Base-by-base conservation (phyloP, 352 stramenopile species). In the Phytopythium mirpurense region DNA sequence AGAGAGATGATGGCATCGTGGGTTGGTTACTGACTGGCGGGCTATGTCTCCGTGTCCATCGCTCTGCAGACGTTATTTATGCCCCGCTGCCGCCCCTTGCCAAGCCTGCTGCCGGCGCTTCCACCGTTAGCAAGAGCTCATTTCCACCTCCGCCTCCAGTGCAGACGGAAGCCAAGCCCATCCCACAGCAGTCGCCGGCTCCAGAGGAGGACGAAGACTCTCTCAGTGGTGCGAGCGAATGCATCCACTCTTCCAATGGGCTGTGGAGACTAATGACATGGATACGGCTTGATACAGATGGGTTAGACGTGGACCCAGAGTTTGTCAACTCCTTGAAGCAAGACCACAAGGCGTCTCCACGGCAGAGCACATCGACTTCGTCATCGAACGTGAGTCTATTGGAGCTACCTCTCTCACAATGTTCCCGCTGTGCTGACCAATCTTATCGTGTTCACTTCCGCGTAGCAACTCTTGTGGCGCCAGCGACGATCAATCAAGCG, bases 51-150 rank as follows among this genome's bases (percentile, higher is more conserved):
- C n/a, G n/a, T n/a, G n/a, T n/a, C n/a, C n/a, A n/a, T n/a, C n/a
- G n/a, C n/a, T 5, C 1, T 56, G 26, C 57, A 86, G 74, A 81
- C 51, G 61, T 83, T 74, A 83, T 86, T 79, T 79, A 79, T 83
- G 67, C 62, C 10, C 60, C 67, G 32, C 55, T 43, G 36, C 47
- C 51, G 45, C 19, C 47, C 48, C 3, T 44, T 56, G 23, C 37
- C 63, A 23, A 46, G 29, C 15, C 3, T 40, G 14, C 12, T 3
- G 11, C 26, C n/a, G 18, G n/a, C 31, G 10, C 34, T 3, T 18
- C 51, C 32, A 34, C n/a, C 14, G 21, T n/a, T 2, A 29, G 1
- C 24, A 32, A 29, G 41, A 47, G 41, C 41, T 21, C 24, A 12
- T 7, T 34, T 2, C 23, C 41, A 10, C 24, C 41, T 4, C 41